Evolutionary conservation across 805 yeast genomes (phyloP).

Genomic region (Candida berthetii): DNA sequence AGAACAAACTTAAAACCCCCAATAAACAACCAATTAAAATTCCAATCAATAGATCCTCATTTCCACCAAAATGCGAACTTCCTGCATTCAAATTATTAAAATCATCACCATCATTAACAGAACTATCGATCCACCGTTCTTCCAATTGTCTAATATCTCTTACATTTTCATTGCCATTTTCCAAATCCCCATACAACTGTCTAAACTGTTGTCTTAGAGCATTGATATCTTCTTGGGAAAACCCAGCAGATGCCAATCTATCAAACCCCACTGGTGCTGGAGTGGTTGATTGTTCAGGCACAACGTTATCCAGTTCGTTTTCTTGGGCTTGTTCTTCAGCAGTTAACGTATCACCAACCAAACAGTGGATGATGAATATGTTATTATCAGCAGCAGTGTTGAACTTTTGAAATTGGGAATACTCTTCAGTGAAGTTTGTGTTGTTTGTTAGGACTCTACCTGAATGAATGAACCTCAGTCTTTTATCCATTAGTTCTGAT

Average conservation of each 20-base stretch:
- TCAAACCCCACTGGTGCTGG: constrained; percentile 85
- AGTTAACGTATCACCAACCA: constrained; percentile 61
- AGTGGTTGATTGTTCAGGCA: constrained; percentile 43
- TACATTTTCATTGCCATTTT: constrained; percentile 22
- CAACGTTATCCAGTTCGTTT: constrained; percentile 45
- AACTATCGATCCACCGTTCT: constrained; percentile 84
- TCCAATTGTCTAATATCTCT: constrained; percentile 63
- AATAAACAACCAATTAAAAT: constrained; percentile 67
- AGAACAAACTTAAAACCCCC: constrained; percentile 65
- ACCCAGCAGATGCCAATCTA: constrained; percentile 76
- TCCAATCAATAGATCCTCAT: constrained; percentile 66
- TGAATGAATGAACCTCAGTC: constrained; percentile 61
- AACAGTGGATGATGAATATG: constrained; percentile 68
- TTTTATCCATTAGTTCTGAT: constrained; percentile 24
- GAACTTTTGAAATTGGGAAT: constrained; percentile 26
- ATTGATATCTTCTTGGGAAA: constrained; percentile 68
- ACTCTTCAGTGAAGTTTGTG: constrained; percentile 48
- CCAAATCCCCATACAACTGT: constrained; percentile 50
- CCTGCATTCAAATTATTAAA: constrained; percentile 38
- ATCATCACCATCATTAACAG: constrained; percentile 45
- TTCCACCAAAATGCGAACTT: constrained; percentile 36
- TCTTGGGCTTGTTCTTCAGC: constrained; percentile 53
- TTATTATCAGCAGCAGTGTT: constrained; percentile 8
- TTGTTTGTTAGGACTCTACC: constrained; percentile 59
- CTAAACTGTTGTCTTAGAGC: constrained; percentile 72